phyloP scores from a whole-genome alignment of 2,329 filamentous ascomycete species.

The Fusarium domesticum region DNA sequence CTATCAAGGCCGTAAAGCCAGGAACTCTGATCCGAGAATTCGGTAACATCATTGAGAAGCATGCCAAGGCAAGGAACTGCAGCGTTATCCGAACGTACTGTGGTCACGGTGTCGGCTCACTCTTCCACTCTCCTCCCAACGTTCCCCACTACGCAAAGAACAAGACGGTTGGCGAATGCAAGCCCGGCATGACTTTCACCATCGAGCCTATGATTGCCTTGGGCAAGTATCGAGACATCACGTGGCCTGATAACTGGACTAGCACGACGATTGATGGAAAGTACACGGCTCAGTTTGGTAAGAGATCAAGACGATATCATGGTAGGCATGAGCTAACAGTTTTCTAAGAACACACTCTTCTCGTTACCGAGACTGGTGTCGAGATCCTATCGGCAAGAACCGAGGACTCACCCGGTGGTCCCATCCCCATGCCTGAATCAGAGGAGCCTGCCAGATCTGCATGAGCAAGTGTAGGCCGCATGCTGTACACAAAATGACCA shows the following conservation, averaged over 20 bases:
- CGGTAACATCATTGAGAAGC: conserved; percentile 92
- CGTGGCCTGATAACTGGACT: conserved; percentile 99
- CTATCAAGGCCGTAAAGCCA: conserved; percentile 89
- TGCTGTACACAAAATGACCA: conserved; percentile 1
- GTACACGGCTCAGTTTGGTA: conserved; percentile 88
- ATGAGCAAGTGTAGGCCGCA: conserved; percentile 3
- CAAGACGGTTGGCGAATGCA: conserved; percentile 91
- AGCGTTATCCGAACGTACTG: conserved; percentile 95
- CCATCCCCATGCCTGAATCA: conserved; percentile 54
- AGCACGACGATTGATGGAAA: conserved; percentile 89
- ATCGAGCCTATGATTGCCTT: conserved; percentile 98
- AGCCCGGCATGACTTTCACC: conserved; percentile 97
- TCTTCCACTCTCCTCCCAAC: conserved; percentile 92
- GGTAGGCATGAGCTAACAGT: conserved; percentile 28
- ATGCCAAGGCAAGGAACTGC: conserved; percentile 80
- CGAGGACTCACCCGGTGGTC: conserved; percentile 71
- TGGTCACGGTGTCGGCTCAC: conserved; percentile 88
- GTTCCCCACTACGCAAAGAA: conserved; percentile 98
- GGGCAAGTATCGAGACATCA: conserved; percentile 87
- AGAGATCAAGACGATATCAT: conserved; percentile 29
- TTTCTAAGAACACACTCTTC: conserved; percentile 68
- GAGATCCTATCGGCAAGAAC: conserved; percentile 76
- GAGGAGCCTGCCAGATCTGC: conserved; percentile 9
- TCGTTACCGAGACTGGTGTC: conserved; percentile 79
- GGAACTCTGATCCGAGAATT: conserved; percentile 90